phyloP scores from a whole-genome alignment of 179 eudicot species.

The Silene coronaria region DNA sequence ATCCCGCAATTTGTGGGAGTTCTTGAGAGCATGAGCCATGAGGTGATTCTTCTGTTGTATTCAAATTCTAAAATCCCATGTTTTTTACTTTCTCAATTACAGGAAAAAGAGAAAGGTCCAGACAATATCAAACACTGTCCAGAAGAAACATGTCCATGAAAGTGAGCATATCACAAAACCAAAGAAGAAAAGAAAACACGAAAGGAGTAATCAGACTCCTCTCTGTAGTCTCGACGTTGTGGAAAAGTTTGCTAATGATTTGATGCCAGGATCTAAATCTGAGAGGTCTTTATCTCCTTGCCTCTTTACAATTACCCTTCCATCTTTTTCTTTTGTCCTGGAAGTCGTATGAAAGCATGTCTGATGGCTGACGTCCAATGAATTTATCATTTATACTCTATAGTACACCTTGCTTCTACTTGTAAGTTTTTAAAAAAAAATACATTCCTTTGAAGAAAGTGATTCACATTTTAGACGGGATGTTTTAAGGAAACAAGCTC shows the following conservation, averaged over 20 bases:
- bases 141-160: conserved; percentile 28
- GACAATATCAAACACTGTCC: conserved; percentile 21
- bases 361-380: neutral
- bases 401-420: neutral
- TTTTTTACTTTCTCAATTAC: conserved; percentile 18
- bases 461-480: neutral
- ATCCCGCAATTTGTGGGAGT: no score
- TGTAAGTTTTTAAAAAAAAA: neutral
- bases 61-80: neutral
- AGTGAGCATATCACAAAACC: conserved; percentile 16
- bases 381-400: neutral
- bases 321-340: neutral
- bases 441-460: neutral
- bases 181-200: conserved; percentile 35
- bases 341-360: neutral
- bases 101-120: conserved; percentile 59
- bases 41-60: neutral
- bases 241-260: conserved; percentile 20
- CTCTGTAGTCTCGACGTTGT: conserved; percentile 22
- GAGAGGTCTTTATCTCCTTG: conserved; percentile 28
- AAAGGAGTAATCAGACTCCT: conserved; percentile 21
- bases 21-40: no score
- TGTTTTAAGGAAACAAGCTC: neutral
- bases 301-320: conserved; percentile 10
- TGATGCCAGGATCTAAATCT: conserved; percentile 20